These are phyloP conservation scores for Abrus pulchellus DNA, from an alignment of 306 rosid genomes.

Conservation along the genomic window DNA sequence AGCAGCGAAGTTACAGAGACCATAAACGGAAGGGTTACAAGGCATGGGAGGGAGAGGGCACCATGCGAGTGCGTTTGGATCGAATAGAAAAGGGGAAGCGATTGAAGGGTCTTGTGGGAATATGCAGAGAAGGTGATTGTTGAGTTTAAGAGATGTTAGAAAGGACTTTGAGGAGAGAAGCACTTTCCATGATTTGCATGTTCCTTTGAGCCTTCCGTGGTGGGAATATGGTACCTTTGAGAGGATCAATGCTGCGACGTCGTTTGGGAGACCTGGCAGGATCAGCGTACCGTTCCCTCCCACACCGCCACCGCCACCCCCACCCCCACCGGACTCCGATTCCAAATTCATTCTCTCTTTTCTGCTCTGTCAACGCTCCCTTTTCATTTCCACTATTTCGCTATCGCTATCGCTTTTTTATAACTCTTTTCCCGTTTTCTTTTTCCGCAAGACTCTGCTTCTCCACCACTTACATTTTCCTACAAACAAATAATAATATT, in stretches of 20 bases:
- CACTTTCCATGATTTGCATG: slow-evolving; percentile 75
- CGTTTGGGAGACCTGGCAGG: slow-evolving; percentile 78
- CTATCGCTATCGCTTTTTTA: no score
- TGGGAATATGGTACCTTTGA: slow-evolving; percentile 69
- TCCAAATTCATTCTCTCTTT: slow-evolving; percentile 28
- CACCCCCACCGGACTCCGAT: background rate
- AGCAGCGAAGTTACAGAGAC: slow-evolving; percentile 82
- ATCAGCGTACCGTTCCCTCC: slow-evolving; percentile 44
- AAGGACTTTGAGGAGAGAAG: slow-evolving; percentile 68
- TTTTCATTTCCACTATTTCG: no score
- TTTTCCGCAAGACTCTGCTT: no score
- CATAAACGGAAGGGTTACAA: slow-evolving; percentile 77
- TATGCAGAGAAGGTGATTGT: slow-evolving; percentile 70
- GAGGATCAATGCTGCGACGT: slow-evolving; percentile 65
- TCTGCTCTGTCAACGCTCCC: no score
- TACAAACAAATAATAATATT: no score
- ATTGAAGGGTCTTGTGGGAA: slow-evolving; percentile 84
- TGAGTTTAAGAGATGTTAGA: slow-evolving; percentile 51
- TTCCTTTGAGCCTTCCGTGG: slow-evolving; percentile 70
- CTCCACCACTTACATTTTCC: no score
- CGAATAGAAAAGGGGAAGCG: slow-evolving; percentile 75
- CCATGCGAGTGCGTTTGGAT: slow-evolving; percentile 75
- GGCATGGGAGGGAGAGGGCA: slow-evolving; percentile 83
- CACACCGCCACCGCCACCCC: no score
- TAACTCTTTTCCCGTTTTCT: no score